Evolutionary conservation across 2,329 filamentous ascomycete genomes (phyloP), one percentile per base, ranked within the genome.

Genomic region (Cytospora piceae): DNA sequence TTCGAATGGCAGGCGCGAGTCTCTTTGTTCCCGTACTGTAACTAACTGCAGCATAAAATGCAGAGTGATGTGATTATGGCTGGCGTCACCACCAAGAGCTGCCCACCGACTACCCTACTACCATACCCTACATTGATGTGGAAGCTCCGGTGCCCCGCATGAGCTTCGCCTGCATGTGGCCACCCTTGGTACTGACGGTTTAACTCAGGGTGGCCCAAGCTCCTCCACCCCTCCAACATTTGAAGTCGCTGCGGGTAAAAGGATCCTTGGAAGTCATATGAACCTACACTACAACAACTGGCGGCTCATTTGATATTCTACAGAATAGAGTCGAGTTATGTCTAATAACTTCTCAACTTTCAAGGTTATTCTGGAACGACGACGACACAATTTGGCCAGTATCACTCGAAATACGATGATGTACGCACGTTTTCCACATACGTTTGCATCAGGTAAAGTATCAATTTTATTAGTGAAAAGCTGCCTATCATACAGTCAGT

Each of bases 401-500:
- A 34, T 58, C 17, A 37, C 31, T 34, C 4, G 31, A 6, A 6
- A 37, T 17, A n/a, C 34, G n/a, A 24, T 24, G 3, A n/a, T 49
- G 46, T n/a, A 9, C 46, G n/a, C n/a, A 49, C 14, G 46, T 9
- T 24, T 22, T 39, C 20, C 22, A 37, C 34, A 17, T 14, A 49
- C 2, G 46, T 4, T 32, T 56, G 4, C 39, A 58, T 37, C 24
- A 49, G 49, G 24, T 52, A 60, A 42, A 37, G 22, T 15, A 34
- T 57, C 62, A 24, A 54, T 54, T 66, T 49, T 58, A 64, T 68
- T 64, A 67, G 57, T 64, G n/a, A 59, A 37, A 57, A 67, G 42
- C 65, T 67, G 60, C 61, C 62, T 67, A 68, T 67, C 58, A 61
- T 65, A 68, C 65, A 65, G 67, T 68, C 67, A 68, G 67, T 68